A percentile compares a stretch with the other conserved stretches of the same genome.
These are phyloP conservation scores for Postia placenta DNA, from an alignment of 768 basidiomycete genomes.

Conservation along the genomic window DNA sequence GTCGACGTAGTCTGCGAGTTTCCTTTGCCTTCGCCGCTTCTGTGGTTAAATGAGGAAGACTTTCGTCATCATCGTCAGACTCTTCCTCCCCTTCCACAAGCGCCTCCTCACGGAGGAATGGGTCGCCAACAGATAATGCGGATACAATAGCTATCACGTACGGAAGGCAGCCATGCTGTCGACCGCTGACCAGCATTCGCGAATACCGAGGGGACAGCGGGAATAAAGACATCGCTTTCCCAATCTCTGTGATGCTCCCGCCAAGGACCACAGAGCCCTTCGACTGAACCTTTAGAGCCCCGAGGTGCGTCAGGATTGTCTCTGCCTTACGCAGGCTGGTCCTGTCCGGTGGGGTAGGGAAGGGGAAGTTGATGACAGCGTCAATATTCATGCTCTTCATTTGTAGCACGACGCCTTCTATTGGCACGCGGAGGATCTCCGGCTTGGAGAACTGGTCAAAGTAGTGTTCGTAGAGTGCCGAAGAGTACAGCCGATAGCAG, in stretches of 20 bases:
- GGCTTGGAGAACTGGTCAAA: constrained; percentile 84
- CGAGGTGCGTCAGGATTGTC: constrained; percentile 70
- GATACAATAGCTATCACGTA: constrained; percentile 91
- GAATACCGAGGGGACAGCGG: constrained; percentile 92
- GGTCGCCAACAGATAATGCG: constrained; percentile 89
- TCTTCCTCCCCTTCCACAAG: constrained; percentile 37
- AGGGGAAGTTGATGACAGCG: constrained; percentile 93
- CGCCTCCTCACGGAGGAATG: constrained; percentile 82
- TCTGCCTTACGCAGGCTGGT: constrained; percentile 74
- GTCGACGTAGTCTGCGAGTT: constrained; percentile 51
- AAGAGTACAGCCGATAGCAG: constrained; percentile 96
- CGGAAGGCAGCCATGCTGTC: constrained; percentile 86
- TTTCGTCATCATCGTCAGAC: constrained; percentile 32
- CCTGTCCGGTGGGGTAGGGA: constrained; percentile 92
- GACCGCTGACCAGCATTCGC: constrained; percentile 86
- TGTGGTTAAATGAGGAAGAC: constrained; percentile 38
- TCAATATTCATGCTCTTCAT: constrained; percentile 99
- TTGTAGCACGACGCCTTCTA: constrained; percentile 93
- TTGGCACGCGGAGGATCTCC: constrained; percentile 92
- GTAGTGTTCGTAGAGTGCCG: constrained; percentile 89
- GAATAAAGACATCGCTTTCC: constrained; percentile 89
- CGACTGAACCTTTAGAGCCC: constrained; percentile 52
- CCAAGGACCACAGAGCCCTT: constrained; percentile 25
- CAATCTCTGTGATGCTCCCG: constrained; percentile 80
- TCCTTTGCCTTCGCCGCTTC: constrained; percentile 50